A percentile compares a stretch with the other conserved stretches of the same genome.
Evolutionary conservation across 2,329 filamentous ascomycete genomes (phyloP).

Genomic region (Hyphodiscus sp.): DNA sequence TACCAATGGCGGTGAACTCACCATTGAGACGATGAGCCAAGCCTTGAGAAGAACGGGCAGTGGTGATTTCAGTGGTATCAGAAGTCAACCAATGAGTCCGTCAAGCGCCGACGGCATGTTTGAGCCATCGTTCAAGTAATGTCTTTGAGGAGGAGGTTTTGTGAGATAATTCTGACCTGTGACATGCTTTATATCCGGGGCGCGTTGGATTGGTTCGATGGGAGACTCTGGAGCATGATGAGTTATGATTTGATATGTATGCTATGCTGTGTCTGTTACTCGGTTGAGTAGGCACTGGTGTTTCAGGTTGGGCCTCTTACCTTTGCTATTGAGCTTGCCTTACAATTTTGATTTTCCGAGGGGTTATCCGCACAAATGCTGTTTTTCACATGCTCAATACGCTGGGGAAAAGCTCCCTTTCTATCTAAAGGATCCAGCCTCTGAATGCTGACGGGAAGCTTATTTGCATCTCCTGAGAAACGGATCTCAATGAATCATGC

Average conservation of each 20-base stretch:
- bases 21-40: constrained; percentile 91
- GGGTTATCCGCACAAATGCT: not conserved
- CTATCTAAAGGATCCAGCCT: not conserved
- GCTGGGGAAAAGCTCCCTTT: not conserved
- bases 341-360: not conserved
- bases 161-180: constrained; percentile 12
- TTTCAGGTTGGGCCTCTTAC: not conserved
- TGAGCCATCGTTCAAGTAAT: constrained; percentile 24
- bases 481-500: not conserved
- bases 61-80: constrained; percentile 59
- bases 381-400: not conserved
- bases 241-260: constrained; percentile 9
- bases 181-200: constrained; percentile 23
- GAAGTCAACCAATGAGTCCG: constrained; percentile 54
- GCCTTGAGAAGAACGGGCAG: constrained; percentile 80
- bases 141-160: constrained; percentile 2
- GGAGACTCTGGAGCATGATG: constrained; percentile 9
- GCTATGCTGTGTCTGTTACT: constrained; percentile 5
- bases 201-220: constrained; percentile 11
- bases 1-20: constrained; percentile 61
- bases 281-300: constrained; percentile 5
- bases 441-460: not conserved
- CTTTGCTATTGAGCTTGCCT: not conserved
- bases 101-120: constrained; percentile 36
- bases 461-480: not conserved